Evolutionary conservation across 345 rosid genomes (phyloP), one percentile per base, ranked within the genome.

Genomic region (Alliaria petiolata): DNA sequence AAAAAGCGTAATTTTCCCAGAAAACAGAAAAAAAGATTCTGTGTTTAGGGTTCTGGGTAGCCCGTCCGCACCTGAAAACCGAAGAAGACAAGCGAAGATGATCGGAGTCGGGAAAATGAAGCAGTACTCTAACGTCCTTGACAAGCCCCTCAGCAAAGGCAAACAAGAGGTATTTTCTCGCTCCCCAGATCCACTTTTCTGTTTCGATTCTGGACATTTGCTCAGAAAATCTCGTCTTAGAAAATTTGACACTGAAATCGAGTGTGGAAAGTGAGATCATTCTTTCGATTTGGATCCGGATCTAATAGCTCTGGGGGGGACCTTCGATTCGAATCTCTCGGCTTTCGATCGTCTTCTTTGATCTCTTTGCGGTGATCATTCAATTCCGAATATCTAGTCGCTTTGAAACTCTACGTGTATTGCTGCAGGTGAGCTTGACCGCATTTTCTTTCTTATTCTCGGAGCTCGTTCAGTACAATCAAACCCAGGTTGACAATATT

Each of bases 381-480:
- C 38, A 15, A 56, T 64, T 25, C 4, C 14, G 42, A 22, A 51
- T 9, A 6, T 22, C 16, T 7, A 33, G 35, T 15, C 6, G 8
- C n/a, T 59, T 31, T 16, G 14, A 15, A 60, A 65, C 17, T 16
- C 5, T 43, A 54, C 39, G 51, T 58, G 52, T 44, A 3, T 53
- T 67, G 53, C 76, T 67, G 53, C 76, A 89, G 90, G 96, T 84
- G 71, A 89, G 87, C 73, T 81, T 85, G 65, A 81, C 83, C 17
- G 89, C 86, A 42, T 78, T 83, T 70, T 68, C 80, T 13, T 78
- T 83, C 39, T 81, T 86, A 75, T 81, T 86, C 69, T 84, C 86
- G 40, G 99, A 95, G 86, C 98, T 95, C 39, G 97, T 95, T 62
- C 99, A 90, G 83, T 95, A 95, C 77, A 90, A 87, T 77, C 98